These are phyloP conservation scores for Sclerotinia spermophila DNA, from an alignment of 2,329 filamentous ascomycete species.

Conservation along the genomic window DNA sequence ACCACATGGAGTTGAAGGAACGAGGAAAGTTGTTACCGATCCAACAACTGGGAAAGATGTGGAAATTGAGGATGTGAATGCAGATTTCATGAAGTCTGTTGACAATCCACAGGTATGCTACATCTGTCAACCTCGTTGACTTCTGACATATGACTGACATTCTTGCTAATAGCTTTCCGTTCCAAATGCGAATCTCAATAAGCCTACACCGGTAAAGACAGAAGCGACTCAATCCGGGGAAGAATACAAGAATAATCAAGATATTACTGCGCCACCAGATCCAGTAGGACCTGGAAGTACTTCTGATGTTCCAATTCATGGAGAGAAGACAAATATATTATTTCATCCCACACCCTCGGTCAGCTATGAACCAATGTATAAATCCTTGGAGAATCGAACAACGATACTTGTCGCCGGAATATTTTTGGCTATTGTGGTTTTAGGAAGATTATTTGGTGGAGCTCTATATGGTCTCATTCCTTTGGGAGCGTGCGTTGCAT, in stretches of 20 bases:
- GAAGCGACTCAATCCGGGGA: conserved; percentile 66
- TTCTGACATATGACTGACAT: neutral
- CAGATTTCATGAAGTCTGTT: conserved; percentile 64
- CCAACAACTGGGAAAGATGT: conserved; percentile 85
- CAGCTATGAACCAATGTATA: conserved; percentile 86
- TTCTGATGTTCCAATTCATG: conserved; percentile 90
- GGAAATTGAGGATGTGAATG: conserved; percentile 76
- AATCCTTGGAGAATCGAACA: conserved; percentile 69
- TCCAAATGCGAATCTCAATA: conserved; percentile 84
- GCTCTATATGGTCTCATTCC: conserved; percentile 73
- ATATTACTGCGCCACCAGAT: conserved; percentile 86
- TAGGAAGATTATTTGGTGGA: conserved; percentile 78
- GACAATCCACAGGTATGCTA: conserved; percentile 64
- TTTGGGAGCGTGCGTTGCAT: conserved; percentile 65
- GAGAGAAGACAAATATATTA: conserved; percentile 92
- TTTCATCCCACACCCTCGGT: conserved; percentile 92
- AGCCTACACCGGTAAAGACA: conserved; percentile 68
- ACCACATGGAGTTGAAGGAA: conserved; percentile 38
- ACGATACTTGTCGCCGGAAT: conserved; percentile 66
- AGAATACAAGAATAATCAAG: conserved; percentile 81
- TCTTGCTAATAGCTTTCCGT: conserved; percentile 60
- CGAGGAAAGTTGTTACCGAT: conserved; percentile 68
- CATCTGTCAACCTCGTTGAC: conserved; percentile 5
- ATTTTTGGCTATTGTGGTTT: conserved; percentile 67
- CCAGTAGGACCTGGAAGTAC: conserved; percentile 78